A percentile compares a stretch with the other conserved stretches of the same genome.
These are phyloP conservation scores for Paracoccidioides lutzii DNA, from an alignment of 2,329 filamentous ascomycete genomes.

Conservation along the genomic window DNA sequence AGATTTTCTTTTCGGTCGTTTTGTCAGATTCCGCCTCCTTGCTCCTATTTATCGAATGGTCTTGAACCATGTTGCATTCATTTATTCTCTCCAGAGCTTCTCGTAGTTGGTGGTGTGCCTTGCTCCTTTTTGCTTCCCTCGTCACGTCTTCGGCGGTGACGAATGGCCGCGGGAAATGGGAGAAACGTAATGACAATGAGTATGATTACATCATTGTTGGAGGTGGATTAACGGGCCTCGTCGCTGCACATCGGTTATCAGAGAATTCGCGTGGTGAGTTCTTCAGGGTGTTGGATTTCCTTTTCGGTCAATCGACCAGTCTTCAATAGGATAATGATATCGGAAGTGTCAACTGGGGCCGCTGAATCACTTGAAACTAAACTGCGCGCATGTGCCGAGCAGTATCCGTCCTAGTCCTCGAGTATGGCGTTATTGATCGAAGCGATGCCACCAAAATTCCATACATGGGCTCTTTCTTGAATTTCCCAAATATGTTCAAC, in stretches of 20 bases:
- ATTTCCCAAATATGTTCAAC: conserved; percentile 17
- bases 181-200: background rate
- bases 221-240: conserved; percentile 5
- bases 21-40: background rate
- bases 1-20: background rate
- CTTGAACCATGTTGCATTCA: conserved; percentile 1
- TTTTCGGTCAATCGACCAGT: background rate
- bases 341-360: background rate
- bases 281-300: background rate
- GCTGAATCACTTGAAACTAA: background rate
- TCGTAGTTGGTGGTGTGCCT: background rate
- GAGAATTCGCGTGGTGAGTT: conserved; percentile 3
- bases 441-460: conserved; percentile 10
- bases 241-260: conserved; percentile 4
- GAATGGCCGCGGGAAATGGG: background rate
- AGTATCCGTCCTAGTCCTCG: conserved; percentile 13
- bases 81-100: background rate
- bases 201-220: conserved; percentile 8
- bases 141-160: background rate
- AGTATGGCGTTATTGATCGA: conserved; percentile 12
- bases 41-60: background rate
- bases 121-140: background rate
- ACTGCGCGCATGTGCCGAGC: background rate
- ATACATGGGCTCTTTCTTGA: conserved; percentile 8
- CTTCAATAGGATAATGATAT: background rate